Evolutionary conservation across 2,329 filamentous ascomycete species (phyloP).

Genomic region (Aschersonia sp.): DNA sequence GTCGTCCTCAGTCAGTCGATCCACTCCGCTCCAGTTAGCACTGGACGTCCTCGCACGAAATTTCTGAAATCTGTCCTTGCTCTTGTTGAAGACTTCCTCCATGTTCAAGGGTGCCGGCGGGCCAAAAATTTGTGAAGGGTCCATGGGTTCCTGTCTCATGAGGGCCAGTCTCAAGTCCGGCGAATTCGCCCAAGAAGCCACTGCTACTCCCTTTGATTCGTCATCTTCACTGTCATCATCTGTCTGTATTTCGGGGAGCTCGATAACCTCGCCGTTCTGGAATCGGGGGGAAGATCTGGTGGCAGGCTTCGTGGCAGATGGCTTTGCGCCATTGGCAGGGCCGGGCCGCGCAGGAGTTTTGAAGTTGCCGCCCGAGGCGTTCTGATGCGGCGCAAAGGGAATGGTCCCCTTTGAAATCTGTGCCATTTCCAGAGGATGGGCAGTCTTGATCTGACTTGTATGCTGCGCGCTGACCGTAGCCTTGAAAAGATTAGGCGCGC

Average conservation of each 20-base stretch:
- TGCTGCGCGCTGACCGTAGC: slow-evolving; percentile 53
- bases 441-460: slow-evolving; percentile 45
- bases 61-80: slow-evolving; percentile 70
- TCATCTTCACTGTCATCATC: slow-evolving; percentile 82
- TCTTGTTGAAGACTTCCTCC: slow-evolving; percentile 91
- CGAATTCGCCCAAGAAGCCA: slow-evolving; percentile 79
- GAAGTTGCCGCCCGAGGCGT: slow-evolving; percentile 37
- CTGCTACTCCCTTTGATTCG: slow-evolving; percentile 33
- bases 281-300: slow-evolving; percentile 68
- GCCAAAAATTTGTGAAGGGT: slow-evolving; percentile 78
- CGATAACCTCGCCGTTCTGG: slow-evolving; percentile 78
- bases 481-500: slow-evolving; percentile 48
- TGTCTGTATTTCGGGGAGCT: slow-evolving; percentile 87
- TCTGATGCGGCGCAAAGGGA: slow-evolving; percentile 64
- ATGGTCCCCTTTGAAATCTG: slow-evolving; percentile 82
- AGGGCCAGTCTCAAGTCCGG: slow-evolving; percentile 67
- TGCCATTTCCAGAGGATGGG: slow-evolving; percentile 69
- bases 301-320: slow-evolving; percentile 39
- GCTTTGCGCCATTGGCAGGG: slow-evolving; percentile 29
- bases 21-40: slow-evolving; percentile 81
- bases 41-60: slow-evolving; percentile 87
- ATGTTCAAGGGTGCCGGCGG: slow-evolving; percentile 79
- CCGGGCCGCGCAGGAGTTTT: slow-evolving; percentile 56
- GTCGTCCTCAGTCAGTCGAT: slow-evolving; percentile 76
- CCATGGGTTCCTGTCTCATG: slow-evolving; percentile 68